A percentile compares a stretch with the other conserved stretches of the same genome.
phyloP scores from a whole-genome alignment of 2,329 filamentous ascomycete species.

The Plenodomus biglobosus region DNA sequence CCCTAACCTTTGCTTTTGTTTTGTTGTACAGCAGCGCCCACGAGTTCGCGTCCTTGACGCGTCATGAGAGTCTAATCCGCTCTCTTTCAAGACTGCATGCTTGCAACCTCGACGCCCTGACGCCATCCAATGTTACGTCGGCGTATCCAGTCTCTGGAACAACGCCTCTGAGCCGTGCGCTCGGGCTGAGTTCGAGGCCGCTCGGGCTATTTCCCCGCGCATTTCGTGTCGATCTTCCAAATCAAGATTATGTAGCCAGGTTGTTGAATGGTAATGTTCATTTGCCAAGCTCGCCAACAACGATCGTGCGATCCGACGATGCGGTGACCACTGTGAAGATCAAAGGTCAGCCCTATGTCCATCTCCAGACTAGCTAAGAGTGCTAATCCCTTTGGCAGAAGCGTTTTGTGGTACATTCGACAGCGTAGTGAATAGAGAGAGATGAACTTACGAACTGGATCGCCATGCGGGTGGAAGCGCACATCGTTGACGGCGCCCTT shows the following conservation, averaged over 20 bases:
- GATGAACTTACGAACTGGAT: conserved; percentile 77
- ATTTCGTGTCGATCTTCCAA: conserved; percentile 27
- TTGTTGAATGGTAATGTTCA: conserved; percentile 42
- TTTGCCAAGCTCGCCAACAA: conserved; percentile 78
- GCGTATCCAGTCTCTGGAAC: conserved; percentile 33
- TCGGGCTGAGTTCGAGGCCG: conserved; percentile 15
- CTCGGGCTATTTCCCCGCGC: conserved; percentile 26
- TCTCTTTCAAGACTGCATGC: conserved; percentile 12
- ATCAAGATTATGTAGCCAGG: conserved; percentile 26
- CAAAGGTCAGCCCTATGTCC: conserved; percentile 32
- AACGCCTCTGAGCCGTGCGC: conserved; percentile 26
- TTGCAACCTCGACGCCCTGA: conserved; percentile 14
- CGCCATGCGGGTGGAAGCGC: conserved; percentile 80
- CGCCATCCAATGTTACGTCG: conserved; percentile 33
- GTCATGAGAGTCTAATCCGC: conserved; percentile 9
- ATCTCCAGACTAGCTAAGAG: conserved; percentile 4
- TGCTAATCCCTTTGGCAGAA: conserved; percentile 15
- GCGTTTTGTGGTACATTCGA: neutral
- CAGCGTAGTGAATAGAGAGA: conserved; percentile 1
- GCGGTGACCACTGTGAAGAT: conserved; percentile 71
- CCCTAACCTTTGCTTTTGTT: conserved; percentile 9
- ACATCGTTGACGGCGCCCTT: conserved; percentile 95
- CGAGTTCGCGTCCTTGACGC: conserved; percentile 24
- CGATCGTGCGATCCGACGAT: conserved; percentile 83
- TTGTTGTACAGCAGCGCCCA: conserved; percentile 19